These are phyloP conservation scores for Aurinia saxatilis DNA, from an alignment of 345 rosid genomes.

Conservation along the genomic window DNA sequence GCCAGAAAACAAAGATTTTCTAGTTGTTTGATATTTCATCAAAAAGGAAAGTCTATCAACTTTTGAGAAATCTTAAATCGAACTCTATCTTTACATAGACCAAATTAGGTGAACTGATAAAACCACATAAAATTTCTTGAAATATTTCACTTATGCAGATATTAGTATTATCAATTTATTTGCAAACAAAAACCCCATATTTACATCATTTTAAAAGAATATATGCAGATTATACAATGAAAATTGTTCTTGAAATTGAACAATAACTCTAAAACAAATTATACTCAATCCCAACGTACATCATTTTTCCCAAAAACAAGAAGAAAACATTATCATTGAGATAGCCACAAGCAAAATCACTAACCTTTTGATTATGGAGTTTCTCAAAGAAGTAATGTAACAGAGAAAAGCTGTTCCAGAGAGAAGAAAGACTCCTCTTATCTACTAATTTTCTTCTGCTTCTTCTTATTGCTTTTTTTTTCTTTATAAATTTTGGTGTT, in stretches of 20 bases:
- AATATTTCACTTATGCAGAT: neutral
- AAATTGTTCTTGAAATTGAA: no score
- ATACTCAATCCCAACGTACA: neutral
- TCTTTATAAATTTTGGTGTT: neutral
- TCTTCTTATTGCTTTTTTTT: slow-evolving; percentile 8
- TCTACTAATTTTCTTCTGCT: neutral
- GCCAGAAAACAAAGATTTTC: slow-evolving; percentile 20
- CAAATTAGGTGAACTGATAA: slow-evolving; percentile 12
- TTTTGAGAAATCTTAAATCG: slow-evolving; percentile 8
- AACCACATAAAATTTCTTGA: slow-evolving; percentile 6
- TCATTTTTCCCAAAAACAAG: no score
- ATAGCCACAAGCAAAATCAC: slow-evolving; percentile 8
- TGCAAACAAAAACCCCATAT: no score
- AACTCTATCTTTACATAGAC: slow-evolving; percentile 13
- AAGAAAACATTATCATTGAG: neutral
- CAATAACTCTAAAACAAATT: neutral
- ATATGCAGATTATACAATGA: no score
- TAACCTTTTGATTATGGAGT: slow-evolving; percentile 15
- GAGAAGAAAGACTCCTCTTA: slow-evolving; percentile 7
- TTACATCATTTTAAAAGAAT: no score
- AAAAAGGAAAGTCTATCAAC: slow-evolving; percentile 8
- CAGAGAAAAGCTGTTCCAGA: slow-evolving; percentile 15
- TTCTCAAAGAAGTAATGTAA: slow-evolving; percentile 9
- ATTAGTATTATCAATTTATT: no score
- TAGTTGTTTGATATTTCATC: slow-evolving; percentile 28